Evolutionary conservation across 306 rosid species (phyloP), one percentile per base, ranked within the genome.

Genomic region (Sindora glabra): DNA sequence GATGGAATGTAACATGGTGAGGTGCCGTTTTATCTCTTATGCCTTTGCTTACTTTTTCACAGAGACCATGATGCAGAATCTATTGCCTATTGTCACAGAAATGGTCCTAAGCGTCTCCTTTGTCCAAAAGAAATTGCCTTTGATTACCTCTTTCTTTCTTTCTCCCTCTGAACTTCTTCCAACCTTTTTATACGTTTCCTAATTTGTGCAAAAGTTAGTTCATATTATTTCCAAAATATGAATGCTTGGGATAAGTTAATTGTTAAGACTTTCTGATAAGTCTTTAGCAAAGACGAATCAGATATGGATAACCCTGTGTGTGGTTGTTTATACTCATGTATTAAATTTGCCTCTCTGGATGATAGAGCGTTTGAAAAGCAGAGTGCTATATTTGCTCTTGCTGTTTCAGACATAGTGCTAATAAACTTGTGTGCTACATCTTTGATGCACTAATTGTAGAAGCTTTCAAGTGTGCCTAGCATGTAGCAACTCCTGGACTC

Each of bases 1-100:
- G 99, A 94, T 80, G 99, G 99, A 74, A 82, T 97, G 75, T 97
- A 94, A 74, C 89, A 97, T n/a, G 99, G 99, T 77, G 99, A 94
- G 99, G 99, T 94, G 77, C 65, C 29, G 59, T 58, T 60, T 3
- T 40, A 19, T 36, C 26, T 24, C 25, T 17, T 36, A 57, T 51
- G 39, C 63, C 52, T 45, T 54, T 26, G 60, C 22, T 58, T 34
- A 37, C 37, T 50, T 70, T 33, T n/a, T 56, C 36, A 27, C 40
- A 49, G 27, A n/a, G 59, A 22, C 64, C 16, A 39, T 25, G 32
- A 12, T 27, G 39, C 45, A 33, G 26, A 55, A 33, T 57, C 55
- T 44, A 18, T n/a, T n/a, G n/a, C n/a, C n/a, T n/a, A n/a, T n/a
- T n/a, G n/a, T n/a, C n/a, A n/a, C n/a, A n/a, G n/a, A n/a, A n/a